Percentiles rank a stretch among this genome's conserved stretches.
Evolutionary conservation across 2,329 filamentous ascomycete genomes (phyloP).

Genomic region (Cytospora schulzeri): DNA sequence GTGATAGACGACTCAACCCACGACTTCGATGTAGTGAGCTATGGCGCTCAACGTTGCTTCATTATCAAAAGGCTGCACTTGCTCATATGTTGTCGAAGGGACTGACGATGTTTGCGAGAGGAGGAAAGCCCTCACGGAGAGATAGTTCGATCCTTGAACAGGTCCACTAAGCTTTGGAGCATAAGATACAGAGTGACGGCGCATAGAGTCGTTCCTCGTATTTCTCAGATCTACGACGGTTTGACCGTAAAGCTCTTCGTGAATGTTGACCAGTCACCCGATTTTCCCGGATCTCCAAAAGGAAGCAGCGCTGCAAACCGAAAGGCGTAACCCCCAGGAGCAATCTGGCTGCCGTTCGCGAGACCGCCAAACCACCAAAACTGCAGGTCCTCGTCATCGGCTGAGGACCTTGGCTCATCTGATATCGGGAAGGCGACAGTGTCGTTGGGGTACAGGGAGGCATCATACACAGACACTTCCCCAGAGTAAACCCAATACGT

Average conservation of each 20-base stretch:
- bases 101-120: too few relatives aligned
- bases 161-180: background rate
- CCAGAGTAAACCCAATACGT: slow-evolving; percentile 21
- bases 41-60: too few relatives aligned
- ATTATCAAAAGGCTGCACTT: too few relatives aligned
- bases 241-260: slow-evolving; percentile 14
- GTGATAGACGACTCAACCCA: too few relatives aligned
- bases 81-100: too few relatives aligned
- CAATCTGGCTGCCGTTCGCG: slow-evolving; percentile 15
- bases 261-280: slow-evolving; percentile 15
- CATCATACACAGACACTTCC: slow-evolving; percentile 14
- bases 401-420: slow-evolving; percentile 8
- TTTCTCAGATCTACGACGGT: background rate
- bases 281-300: slow-evolving; percentile 10
- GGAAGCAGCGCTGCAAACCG: slow-evolving; percentile 22
- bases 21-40: too few relatives aligned
- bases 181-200: background rate
- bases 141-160: too few relatives aligned
- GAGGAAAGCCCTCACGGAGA: too few relatives aligned
- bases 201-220: background rate
- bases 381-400: slow-evolving; percentile 11
- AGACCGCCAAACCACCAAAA: slow-evolving; percentile 24
- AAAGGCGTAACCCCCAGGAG: slow-evolving; percentile 12
- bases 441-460: slow-evolving; percentile 10
- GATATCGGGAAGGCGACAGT: slow-evolving; percentile 17